Conservation (phyloP, 2,329 filamentous ascomycete genomes). For the Xylariomycetidae sp. region DNA sequence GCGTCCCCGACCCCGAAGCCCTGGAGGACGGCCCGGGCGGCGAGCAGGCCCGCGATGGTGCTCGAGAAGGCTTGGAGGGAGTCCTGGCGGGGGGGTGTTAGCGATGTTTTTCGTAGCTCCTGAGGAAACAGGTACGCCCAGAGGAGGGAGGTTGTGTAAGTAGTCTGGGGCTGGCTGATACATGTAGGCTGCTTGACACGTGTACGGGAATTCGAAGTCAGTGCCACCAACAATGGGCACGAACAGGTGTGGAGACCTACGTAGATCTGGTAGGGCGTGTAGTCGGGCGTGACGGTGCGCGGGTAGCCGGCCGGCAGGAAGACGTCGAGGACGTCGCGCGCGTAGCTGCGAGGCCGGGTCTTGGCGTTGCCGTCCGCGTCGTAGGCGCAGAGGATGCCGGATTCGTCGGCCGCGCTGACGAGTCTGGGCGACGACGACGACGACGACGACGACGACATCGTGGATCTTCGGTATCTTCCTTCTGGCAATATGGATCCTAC, state of each 20-base stretch:
- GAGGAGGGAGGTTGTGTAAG: no score
- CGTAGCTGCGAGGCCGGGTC: conserved; percentile 14
- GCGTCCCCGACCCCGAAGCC: conserved; percentile 77
- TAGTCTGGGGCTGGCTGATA: no score
- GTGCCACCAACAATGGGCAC: not conserved
- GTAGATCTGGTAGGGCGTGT: conserved; percentile 63
- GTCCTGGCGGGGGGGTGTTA: conserved; percentile 37
- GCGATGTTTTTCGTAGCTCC: not conserved
- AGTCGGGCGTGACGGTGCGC: conserved; percentile 78
- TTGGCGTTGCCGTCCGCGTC: conserved; percentile 40
- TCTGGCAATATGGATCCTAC: no score
- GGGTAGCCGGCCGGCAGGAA: conserved; percentile 88
- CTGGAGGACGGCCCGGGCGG: conserved; percentile 76
- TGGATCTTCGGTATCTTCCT: no score
- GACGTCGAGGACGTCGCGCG: conserved; percentile 51
- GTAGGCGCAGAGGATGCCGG: conserved; percentile 39
- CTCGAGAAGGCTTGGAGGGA: conserved; percentile 81
- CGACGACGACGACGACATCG: no score
- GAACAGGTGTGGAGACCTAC: conserved; percentile 14
- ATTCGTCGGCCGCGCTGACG: conserved; percentile 20
- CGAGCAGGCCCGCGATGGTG: conserved; percentile 72
- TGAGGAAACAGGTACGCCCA: no score
- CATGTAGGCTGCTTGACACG: no score
- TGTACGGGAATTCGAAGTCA: no score
- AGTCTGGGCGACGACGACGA: no score